Conservation (phyloP, 768 basidiomycete species). For the Boletus rubropictus region DNA sequence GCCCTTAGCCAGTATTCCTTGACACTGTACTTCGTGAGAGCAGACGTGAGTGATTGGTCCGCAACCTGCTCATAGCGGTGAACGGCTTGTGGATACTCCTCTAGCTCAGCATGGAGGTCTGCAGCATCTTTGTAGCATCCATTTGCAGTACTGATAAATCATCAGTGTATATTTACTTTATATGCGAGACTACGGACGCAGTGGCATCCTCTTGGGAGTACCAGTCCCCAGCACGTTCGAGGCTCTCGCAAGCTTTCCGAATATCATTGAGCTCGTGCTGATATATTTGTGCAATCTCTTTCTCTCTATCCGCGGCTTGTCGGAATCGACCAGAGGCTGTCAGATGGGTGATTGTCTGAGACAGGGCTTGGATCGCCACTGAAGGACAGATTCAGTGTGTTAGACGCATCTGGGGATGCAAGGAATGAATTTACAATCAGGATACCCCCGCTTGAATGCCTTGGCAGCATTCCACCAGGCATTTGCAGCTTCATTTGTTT, state of each 20-base stretch:
- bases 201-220: conserved; percentile 96
- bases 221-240: conserved; percentile 90
- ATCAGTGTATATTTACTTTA: conserved; percentile 1
- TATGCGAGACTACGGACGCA: conserved; percentile 56
- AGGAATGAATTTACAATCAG: conserved; percentile 58
- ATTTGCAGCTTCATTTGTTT: conserved; percentile 91
- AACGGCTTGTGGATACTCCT: conserved; percentile 81
- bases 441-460: conserved; percentile 86
- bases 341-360: conserved; percentile 78
- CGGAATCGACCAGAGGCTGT: conserved; percentile 85
- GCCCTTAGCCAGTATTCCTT: conserved; percentile 96
- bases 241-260: conserved; percentile 84
- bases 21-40: conserved; percentile 95
- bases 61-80: conserved; percentile 88
- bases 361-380: conserved; percentile 89
- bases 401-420: background rate
- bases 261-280: conserved; percentile 78
- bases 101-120: conserved; percentile 86
- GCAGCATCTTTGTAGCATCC: conserved; percentile 95
- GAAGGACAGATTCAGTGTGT: conserved; percentile 12
- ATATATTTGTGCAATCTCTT: conserved; percentile 92
- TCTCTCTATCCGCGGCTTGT: conserved; percentile 97
- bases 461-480: conserved; percentile 99
- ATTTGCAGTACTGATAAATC: conserved; percentile 76
- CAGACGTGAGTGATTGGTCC: conserved; percentile 68